Evolutionary conservation across 495 filamentous ascomycete species (phyloP), one percentile per base, ranked within the genome.

Genomic region (Bathelium albidoporum): DNA sequence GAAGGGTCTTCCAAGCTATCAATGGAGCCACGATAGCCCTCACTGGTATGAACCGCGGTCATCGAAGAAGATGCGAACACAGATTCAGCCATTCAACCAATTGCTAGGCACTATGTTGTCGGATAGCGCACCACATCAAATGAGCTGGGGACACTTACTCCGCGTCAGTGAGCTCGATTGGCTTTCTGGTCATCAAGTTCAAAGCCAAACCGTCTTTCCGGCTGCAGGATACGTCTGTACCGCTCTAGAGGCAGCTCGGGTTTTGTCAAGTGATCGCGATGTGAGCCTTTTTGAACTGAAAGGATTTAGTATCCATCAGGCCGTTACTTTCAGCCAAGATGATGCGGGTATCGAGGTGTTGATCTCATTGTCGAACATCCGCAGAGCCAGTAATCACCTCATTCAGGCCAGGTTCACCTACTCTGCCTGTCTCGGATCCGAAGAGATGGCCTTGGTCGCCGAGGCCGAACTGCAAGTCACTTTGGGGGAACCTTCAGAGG

Each of bases 121-220:
- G 14, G 34, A 39, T 39, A 39, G 34, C 14, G 34, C 49, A 11
- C 5, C 49, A 11, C 28, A 22, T 22, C 28, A 22, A 4, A 5
- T 55, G 5, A 22, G n/a, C 49, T 55, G 49, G 49, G 20, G 28
- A 55, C 20, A 55, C n/a, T 5, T 55, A 11, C 20, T 55, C 5
- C 49, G 49, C 5, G 55, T 32, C 0, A 60, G 61, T 0, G 76
- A 78, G 43, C 68, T 81, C 1, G 67, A 74, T 0, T 81, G 79
- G 79, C 58, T 81, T 0, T 5, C 53, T 1, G 75, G 71, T 61
- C 78, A 81, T 44, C 58, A 68, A 12, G 53, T 80, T 0, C 74
- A 79, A 32, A 68, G 71, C 0, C 72, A 80, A 60, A 61, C 28
- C 12, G 62, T 67, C 2, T 67, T 67, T 31, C 65, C 65, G 16